These are phyloP conservation scores for Boletus rubroflammeus DNA, from an alignment of 768 basidiomycete genomes.

Conservation along the genomic window DNA sequence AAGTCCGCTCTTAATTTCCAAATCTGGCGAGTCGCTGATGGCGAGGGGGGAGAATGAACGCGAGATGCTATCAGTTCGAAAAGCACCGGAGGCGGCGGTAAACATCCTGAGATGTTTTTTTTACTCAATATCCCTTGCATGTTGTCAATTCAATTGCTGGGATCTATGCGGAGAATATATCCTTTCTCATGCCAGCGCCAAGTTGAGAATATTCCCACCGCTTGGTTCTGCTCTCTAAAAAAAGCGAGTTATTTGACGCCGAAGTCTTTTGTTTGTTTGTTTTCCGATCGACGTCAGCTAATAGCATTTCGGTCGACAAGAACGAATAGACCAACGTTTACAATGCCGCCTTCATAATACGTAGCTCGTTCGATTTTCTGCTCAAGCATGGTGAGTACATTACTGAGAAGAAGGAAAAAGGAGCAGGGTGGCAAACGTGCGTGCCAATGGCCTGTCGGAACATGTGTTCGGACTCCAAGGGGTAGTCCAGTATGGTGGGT, in stretches of 20 bases:
- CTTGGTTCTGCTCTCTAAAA: neutral
- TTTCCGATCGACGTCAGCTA: neutral
- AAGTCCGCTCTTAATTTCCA: neutral
- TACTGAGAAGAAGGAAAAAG: neutral
- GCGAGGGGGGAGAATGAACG: neutral
- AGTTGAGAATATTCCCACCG: constrained; percentile 8
- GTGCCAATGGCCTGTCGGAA: neutral
- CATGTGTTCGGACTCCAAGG: neutral
- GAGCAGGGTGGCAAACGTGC: neutral
- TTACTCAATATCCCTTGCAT: constrained; percentile 2
- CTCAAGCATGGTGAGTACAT: neutral
- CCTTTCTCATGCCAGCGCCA: constrained; percentile 10
- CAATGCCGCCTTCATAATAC: neutral
- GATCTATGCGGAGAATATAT: neutral
- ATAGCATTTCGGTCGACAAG: neutral
- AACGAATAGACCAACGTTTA: neutral
- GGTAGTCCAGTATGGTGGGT: neutral
- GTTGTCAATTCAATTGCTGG: neutral
- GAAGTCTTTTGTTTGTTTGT: neutral
- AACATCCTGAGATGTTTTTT: neutral
- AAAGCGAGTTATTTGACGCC: neutral
- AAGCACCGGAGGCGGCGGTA: neutral
- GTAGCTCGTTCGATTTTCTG: neutral
- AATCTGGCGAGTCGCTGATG: neutral
- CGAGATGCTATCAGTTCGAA: neutral